Evolutionary conservation across 495 filamentous ascomycete species (phyloP).

Genomic region (Platismatia glauca): DNA sequence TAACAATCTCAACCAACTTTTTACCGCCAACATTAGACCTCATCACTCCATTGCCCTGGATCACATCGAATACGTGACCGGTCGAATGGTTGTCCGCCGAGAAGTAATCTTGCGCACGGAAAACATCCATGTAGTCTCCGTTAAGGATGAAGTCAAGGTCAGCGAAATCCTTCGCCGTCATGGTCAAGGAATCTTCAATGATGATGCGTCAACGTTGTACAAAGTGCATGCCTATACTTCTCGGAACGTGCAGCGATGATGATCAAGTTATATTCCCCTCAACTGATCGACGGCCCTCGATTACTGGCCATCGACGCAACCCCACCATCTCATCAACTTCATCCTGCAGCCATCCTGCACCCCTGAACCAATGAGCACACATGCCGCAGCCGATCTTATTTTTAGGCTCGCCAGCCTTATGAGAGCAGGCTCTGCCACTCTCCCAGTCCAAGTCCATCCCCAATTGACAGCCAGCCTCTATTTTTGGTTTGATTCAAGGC

Average conservation of each 20-base stretch:
- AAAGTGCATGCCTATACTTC: no score
- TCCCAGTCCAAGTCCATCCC: background rate
- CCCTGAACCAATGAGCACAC: background rate
- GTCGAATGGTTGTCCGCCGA: slow-evolving; percentile 6
- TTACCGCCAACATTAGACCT: slow-evolving; percentile 11
- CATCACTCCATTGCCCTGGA: slow-evolving; percentile 5
- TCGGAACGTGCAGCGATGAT: no score
- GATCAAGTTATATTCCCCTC: no score
- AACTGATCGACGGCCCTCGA: no score
- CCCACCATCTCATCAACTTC: background rate
- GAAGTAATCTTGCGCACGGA: background rate
- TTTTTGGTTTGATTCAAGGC: background rate
- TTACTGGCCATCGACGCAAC: background rate
- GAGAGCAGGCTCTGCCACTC: background rate
- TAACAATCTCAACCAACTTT: slow-evolving; percentile 1
- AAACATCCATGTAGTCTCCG: background rate
- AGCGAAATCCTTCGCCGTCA: background rate
- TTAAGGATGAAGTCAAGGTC: slow-evolving; percentile 2
- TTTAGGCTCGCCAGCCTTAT: no score
- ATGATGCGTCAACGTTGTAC: no score
- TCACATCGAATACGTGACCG: slow-evolving; percentile 8
- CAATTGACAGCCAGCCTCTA: background rate
- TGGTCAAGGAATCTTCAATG: background rate
- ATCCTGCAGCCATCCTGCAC: slow-evolving; percentile 2
- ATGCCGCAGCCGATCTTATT: background rate